Percentiles rank a stretch among this genome's conserved stretches.
These are phyloP conservation scores for Phlebiopsis flavidoalba DNA, from an alignment of 768 basidiomycete genomes.

Conservation along the genomic window DNA sequence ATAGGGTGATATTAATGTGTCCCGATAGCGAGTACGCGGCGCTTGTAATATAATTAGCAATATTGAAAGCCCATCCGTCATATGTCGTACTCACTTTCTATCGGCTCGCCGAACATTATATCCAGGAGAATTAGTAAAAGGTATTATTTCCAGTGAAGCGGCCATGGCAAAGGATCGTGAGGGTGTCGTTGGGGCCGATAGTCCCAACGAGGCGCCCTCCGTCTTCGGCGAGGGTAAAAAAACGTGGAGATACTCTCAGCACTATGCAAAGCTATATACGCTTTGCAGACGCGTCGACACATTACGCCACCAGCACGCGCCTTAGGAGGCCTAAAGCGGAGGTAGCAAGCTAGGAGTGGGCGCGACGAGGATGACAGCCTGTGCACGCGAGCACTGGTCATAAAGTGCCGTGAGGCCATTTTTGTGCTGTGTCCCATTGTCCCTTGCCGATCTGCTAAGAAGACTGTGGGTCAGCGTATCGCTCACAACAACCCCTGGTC, in stretches of 20 bases:
- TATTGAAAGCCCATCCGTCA: neutral
- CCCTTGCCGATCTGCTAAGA: neutral
- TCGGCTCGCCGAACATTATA: slow-evolving; percentile 70
- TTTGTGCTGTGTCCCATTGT: slow-evolving; percentile 9
- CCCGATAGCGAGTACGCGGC: slow-evolving; percentile 87
- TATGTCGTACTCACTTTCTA: slow-evolving; percentile 43
- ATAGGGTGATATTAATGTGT: slow-evolving; percentile 61
- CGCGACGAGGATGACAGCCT: neutral
- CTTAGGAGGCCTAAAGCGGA: neutral
- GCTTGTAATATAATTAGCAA: slow-evolving; percentile 32
- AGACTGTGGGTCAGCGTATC: neutral
- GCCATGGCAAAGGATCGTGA: slow-evolving; percentile 42
- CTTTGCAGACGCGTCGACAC: neutral
- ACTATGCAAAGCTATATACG: neutral
- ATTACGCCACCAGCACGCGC: neutral
- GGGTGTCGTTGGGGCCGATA: neutral
- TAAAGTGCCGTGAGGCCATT: neutral
- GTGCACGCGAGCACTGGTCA: neutral
- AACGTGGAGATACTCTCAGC: neutral
- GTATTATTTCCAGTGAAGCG: slow-evolving; percentile 58
- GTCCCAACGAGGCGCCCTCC: neutral
- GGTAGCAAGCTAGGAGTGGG: neutral
- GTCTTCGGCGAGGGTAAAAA: neutral
- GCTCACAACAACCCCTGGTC: neutral
- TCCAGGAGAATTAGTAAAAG: slow-evolving; percentile 51